phyloP scores from a whole-genome alignment of 1,284 basidiomycete species.

The Fomitopsis betulina region DNA sequence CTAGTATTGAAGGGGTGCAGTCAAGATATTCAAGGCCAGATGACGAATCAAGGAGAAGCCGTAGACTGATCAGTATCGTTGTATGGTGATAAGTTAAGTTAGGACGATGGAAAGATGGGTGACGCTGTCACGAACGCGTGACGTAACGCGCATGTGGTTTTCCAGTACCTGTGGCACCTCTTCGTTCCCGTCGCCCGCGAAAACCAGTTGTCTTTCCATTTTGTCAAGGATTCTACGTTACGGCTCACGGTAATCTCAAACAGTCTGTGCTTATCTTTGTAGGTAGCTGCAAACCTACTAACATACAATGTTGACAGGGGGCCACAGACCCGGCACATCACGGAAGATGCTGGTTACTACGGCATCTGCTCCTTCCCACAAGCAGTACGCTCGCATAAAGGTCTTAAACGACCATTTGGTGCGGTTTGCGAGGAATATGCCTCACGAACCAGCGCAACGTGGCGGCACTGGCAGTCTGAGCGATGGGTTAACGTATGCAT shows the following conservation, averaged over 20 bases:
- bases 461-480: neutral
- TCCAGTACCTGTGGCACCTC: too few relatives aligned
- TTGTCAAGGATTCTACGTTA: neutral
- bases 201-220: too few relatives aligned
- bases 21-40: too few relatives aligned
- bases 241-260: neutral
- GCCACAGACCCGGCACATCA: neutral
- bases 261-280: too few relatives aligned
- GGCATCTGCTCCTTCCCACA: neutral
- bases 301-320: neutral
- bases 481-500: constrained; percentile 10
- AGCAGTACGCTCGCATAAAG: constrained; percentile 1
- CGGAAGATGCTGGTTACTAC: neutral
- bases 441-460: neutral
- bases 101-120: neutral
- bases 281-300: too few relatives aligned
- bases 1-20: too few relatives aligned
- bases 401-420: constrained; percentile 12
- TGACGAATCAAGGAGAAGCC: too few relatives aligned
- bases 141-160: neutral
- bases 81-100: too few relatives aligned
- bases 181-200: too few relatives aligned
- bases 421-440: neutral
- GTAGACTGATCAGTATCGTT: too few relatives aligned
- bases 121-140: neutral